Conservation (phyloP, 306 rosid genomes). For the Vigna mungo region DNA sequence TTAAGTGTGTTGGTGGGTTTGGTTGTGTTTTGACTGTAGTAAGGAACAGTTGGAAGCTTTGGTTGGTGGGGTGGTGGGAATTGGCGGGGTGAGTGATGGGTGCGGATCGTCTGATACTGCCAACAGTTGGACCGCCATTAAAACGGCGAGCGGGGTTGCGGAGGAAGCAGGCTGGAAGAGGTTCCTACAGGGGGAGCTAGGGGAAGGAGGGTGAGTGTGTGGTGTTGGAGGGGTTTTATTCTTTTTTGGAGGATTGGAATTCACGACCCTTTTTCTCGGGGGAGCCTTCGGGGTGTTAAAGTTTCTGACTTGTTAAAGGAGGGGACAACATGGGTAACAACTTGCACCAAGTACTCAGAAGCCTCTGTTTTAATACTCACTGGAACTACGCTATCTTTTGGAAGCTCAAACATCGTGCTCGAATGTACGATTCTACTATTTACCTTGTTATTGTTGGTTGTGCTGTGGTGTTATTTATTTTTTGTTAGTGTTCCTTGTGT, state of each 20-base stretch:
- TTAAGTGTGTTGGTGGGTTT: slow-evolving; percentile 33
- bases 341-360: slow-evolving; percentile 72
- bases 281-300: slow-evolving; percentile 50
- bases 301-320: slow-evolving; percentile 40
- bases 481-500: not conserved
- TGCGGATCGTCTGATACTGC: slow-evolving; percentile 70
- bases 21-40: slow-evolving; percentile 24
- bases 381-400: slow-evolving; percentile 98
- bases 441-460: not conserved
- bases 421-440: slow-evolving; percentile 60
- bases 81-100: slow-evolving; percentile 70
- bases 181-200: slow-evolving; percentile 98
- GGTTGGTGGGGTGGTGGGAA: slow-evolving; percentile 50
- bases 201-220: slow-evolving; percentile 33
- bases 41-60: slow-evolving; percentile 45
- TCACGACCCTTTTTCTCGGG: slow-evolving; percentile 38
- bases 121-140: slow-evolving; percentile 96
- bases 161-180: slow-evolving; percentile 99
- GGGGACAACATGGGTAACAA: slow-evolving; percentile 63
- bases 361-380: slow-evolving; percentile 79
- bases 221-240: slow-evolving; percentile 50
- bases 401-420: slow-evolving; percentile 88
- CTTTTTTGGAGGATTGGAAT: slow-evolving; percentile 36
- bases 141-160: slow-evolving; percentile 98
- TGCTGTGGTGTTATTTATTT: not conserved